A percentile compares a stretch with the other conserved stretches of the same genome.
Evolutionary conservation across 495 filamentous ascomycete genomes (phyloP).

Genomic region (Annulohypoxylon bovei): DNA sequence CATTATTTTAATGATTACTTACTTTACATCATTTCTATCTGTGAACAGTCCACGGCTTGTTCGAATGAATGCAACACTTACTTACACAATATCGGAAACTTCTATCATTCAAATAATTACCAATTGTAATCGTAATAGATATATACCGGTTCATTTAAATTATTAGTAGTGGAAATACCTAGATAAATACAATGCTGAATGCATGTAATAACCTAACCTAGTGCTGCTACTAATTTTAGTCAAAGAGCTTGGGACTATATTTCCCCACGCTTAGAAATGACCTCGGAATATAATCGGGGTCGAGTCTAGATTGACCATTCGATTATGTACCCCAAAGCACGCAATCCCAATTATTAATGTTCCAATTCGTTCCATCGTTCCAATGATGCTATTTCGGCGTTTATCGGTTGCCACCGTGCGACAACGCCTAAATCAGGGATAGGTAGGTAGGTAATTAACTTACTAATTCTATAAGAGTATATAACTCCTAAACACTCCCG

Average conservation of each 20-base stretch:
- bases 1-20: too few species aligned
- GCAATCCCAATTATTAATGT: conserved; percentile 13
- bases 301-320: background rate
- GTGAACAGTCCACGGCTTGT: too few species aligned
- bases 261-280: conserved; percentile 34
- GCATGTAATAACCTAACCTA: background rate
- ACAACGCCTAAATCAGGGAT: conserved; percentile 1
- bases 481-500: background rate
- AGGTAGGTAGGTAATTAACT: conserved; percentile 6
- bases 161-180: background rate
- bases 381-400: conserved; percentile 32
- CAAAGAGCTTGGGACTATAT: conserved; percentile 10
- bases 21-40: too few species aligned
- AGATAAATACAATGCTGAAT: background rate
- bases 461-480: conserved; percentile 11
- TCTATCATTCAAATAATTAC: too few species aligned
- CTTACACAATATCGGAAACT: too few species aligned
- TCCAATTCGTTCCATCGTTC: conserved; percentile 13
- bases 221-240: background rate
- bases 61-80: too few species aligned
- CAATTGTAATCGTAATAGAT: too few species aligned
- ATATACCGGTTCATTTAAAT: too few species aligned
- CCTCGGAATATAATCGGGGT: conserved; percentile 17
- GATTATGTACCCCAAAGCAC: conserved; percentile 9
- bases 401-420: conserved; percentile 13